These are phyloP conservation scores for Cyclotella baltica DNA, from an alignment of 108 stramenopile genomes.

Conservation along the genomic window DNA sequence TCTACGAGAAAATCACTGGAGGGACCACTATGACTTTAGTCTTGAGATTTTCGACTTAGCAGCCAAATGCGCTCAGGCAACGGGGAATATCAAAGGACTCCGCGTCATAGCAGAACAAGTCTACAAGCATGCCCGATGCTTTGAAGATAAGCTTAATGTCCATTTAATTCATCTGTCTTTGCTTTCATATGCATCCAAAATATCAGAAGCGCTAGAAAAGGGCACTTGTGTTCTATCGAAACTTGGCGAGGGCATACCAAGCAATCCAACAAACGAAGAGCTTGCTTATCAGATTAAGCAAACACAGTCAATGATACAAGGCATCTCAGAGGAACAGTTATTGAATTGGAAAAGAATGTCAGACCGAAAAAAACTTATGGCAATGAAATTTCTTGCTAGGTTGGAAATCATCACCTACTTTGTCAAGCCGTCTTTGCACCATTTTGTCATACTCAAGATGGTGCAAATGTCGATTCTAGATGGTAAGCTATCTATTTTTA, in stretches of 20 bases:
- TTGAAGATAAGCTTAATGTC: constrained; percentile 18
- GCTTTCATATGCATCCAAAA: not conserved
- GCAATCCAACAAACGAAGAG: not conserved
- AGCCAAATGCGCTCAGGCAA: constrained; percentile 3
- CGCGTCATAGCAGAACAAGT: constrained; percentile 10
- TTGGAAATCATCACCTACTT: not conserved
- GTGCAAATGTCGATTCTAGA: constrained; percentile 17
- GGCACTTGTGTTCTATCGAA: not conserved
- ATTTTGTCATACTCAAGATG: constrained; percentile 12
- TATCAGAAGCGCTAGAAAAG: constrained; percentile 11
- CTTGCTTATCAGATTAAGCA: not conserved
- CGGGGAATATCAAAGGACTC: not conserved
- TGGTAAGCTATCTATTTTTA: constrained; percentile 4
- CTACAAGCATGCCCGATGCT: not conserved
- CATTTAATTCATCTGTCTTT: not conserved
- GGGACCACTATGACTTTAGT: constrained; percentile 27
- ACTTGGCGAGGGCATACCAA: constrained; percentile 19
- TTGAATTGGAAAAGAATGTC: constrained; percentile 12
- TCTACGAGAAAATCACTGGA: constrained; percentile 27
- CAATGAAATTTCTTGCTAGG: constrained; percentile 20
- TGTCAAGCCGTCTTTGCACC: not conserved
- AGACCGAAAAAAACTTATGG: constrained; percentile 14
- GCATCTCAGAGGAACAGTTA: constrained; percentile 12
- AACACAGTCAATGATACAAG: constrained; percentile 10
- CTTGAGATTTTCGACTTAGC: constrained; percentile 26